Base-by-base conservation (phyloP, 257 asterid species). In the Salvia hispanica region DNA sequence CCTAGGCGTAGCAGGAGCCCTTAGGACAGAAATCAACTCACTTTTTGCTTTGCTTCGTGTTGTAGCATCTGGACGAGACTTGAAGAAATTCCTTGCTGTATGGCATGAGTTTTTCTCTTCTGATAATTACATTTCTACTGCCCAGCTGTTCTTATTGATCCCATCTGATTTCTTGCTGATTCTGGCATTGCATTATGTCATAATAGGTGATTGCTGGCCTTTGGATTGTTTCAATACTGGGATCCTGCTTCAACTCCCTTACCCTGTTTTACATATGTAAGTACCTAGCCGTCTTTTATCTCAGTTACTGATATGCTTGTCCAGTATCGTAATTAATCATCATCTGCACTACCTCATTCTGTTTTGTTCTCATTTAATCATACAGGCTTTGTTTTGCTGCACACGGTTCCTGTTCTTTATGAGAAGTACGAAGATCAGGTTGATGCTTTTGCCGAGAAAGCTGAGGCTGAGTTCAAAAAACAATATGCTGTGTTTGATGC, bases 381-480 rank as follows among this genome's bases (percentile, higher is more conserved):
- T 61, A 60, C 83, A 91, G 98, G 78, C 66, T 85, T 85, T 21
- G 75, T 89, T 34, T 56, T 87, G 75, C 70, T 91, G 87, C 95
- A 81, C 74, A 85, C 94, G 0, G 89, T 87, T 66, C 98, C 98
- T 6, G 82, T 87, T 68, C 78, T 89, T 12, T 91, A 91, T 14
- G 98, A 91, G 64, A 89, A 84, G 66, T 89, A 81, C 4, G 96
- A 91, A 76, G 95, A 89, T 78, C 75, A 83, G 83, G 81, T 91
- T 37, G 98, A 91, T 76, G 84, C 89, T 55, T 81, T 89, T 67
- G 95, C 90, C 45, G 98, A 89, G 92, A 91, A 89, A 79, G 96
- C 92, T 13, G 94, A 81, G 80, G 78, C 71, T 7, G 96, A 91
- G 86, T 42, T 91, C 63, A 91, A 87, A 79, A 91, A 89, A 78